Evolutionary conservation across 2,329 filamentous ascomycete species (phyloP), one percentile per base, ranked within the genome.

Genomic region (Zasmidium angulare): DNA sequence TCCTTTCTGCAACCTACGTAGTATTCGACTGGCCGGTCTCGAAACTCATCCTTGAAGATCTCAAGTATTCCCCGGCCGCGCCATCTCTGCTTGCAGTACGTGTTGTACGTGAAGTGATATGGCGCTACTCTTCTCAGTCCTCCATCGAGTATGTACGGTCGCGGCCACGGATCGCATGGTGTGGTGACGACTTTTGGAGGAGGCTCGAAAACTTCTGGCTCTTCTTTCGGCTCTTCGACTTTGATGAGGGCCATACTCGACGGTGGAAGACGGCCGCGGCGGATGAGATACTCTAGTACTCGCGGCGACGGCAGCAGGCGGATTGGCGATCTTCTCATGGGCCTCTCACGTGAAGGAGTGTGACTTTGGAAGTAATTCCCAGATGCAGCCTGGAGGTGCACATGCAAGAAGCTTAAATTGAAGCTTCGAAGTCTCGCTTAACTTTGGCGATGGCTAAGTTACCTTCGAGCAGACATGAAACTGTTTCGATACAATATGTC

Each of bases 71-170:
- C 83, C 40, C 91, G 83, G 29, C 88, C 90, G 56, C 93, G 85
- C 95, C 95, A 99, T 75, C 95, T 84, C 77, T 96, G 84, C 77
- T 98, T 99, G 80, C 90, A 95, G 78, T 86, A 91, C 0, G 93
- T 97, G 72, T 96, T 96, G 81, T 97, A 97, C 2, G 93, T 97
- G 75, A 84, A 97, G 73, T 95, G 86, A 73, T 99, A 98, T 2
- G 93, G 93, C 47, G 82, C 83, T 29, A 97, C 89, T 64, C 91
- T 87, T 53, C 93, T 88, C 62, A 99, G 79, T 9, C 90, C 92
- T 67, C 89, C 88, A 68, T 96, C 89, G 63, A 96, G 81, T 69
- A 89, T 89, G 76, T 97, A 98, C 0, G 91, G 92, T 58, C 80
- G 78, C 50, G 84, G 84, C 81, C 83, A 86, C 1, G 84, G 84